Evolutionary conservation across 2,329 filamentous ascomycete genomes (phyloP).

Genomic region (Cryphonectria naterciae): DNA sequence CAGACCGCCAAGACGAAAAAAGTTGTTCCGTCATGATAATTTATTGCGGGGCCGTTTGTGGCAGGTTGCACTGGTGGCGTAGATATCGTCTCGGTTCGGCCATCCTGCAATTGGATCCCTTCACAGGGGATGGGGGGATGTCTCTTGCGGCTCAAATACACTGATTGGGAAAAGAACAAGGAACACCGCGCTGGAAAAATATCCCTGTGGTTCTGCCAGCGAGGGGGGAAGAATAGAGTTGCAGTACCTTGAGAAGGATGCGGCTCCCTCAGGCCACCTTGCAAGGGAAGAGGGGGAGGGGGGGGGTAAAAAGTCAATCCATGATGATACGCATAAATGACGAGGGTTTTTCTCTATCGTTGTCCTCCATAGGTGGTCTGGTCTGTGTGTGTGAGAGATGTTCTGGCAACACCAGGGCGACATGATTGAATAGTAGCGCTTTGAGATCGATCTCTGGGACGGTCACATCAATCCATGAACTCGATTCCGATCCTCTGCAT

Average conservation of each 20-base stretch:
- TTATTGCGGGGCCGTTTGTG: conserved; percentile 3
- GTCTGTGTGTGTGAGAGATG: background rate
- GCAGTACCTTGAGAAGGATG: background rate
- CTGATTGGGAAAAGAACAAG: no score
- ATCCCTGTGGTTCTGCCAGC: background rate
- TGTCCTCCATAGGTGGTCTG: background rate
- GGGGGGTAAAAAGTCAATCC: background rate
- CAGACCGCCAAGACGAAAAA: background rate
- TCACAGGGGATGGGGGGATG: background rate
- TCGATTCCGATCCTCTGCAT: background rate
- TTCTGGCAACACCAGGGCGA: background rate
- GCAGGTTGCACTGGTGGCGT: conserved; percentile 2
- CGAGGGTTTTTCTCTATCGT: no score
- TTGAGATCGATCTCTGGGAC: background rate
- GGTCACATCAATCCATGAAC: background rate
- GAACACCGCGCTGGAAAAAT: background rate
- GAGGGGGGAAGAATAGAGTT: background rate
- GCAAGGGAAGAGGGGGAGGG: background rate
- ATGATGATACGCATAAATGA: background rate
- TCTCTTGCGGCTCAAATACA: background rate
- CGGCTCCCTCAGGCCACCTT: background rate
- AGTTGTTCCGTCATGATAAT: background rate
- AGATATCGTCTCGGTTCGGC: background rate
- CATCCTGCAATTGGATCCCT: background rate
- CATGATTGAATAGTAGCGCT: background rate